Evolutionary conservation across 148 eudicot species (phyloP), one percentile per base, ranked within the genome.

Genomic region (Rheum nobile): DNA sequence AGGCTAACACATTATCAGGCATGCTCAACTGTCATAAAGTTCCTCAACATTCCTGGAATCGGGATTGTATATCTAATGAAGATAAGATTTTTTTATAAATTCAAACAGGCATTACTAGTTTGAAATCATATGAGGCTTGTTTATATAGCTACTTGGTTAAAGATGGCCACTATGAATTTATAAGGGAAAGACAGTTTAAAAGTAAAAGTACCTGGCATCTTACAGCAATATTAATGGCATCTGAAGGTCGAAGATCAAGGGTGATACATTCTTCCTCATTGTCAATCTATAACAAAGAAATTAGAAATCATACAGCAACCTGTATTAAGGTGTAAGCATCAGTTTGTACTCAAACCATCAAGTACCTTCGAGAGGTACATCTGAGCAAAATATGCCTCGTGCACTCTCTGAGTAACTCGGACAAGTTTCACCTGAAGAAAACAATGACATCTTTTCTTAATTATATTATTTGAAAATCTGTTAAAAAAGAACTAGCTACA

Each of bases 211-310:
- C 99, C 97, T 95, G 83, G 89, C 97, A 88, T 83, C 92, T 87
- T 39, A 90, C 92, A 72, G 97, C 99, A 81, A 95, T 90, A 77
- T 92, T 92, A 72, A 95, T 90, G 78, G 99, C 96, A 82, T 95
- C 97, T 14, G 99, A 92, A 67, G 99, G 99, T 26, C 97, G 88
- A 75, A 95, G 84, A 75, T 90, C 97, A 82, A 95, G 88, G 80
- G 86, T 79, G 72, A 88, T 72, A 74, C 76, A 75, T 71, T 85
- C 88, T 32, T 82, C 80, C 76, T 95, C 91, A 79, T 85, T 81
- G 75, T 73, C 94, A 86, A 82, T 55, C 99, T 92, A 75, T 50
- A 41, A 81, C 32, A 41, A 43, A 9, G 17, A 22, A 39, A 43
- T 4, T 43, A 22, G 0, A 71, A 35, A 43, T 24, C 31, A 41